Conservation (phyloP, 1,139 yeast species). For the Eremothecium cymbalariae region DNA sequence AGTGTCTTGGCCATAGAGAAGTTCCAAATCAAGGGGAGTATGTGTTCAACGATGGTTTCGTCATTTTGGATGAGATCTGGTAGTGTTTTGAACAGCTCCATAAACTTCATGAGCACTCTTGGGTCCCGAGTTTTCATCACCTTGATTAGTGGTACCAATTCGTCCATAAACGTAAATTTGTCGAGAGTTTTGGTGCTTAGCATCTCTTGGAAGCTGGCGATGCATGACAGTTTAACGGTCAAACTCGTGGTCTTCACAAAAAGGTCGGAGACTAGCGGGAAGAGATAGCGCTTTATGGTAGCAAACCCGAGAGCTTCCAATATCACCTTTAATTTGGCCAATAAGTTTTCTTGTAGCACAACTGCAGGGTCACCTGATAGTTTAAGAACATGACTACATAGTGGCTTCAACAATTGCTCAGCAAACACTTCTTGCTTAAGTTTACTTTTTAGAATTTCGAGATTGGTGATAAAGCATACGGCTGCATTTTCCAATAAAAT, state of each 20-base stretch:
- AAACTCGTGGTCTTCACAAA: constrained; percentile 79
- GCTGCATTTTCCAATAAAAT: constrained; percentile 43
- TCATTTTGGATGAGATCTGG: constrained; percentile 37
- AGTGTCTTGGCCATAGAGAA: constrained; percentile 42
- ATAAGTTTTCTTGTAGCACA: constrained; percentile 50
- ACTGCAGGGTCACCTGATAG: constrained; percentile 19
- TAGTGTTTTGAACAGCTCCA: constrained; percentile 45
- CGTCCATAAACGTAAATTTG: constrained; percentile 63
- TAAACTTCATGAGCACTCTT: constrained; percentile 49
- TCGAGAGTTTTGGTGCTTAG: constrained; percentile 58
- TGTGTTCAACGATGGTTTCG: constrained; percentile 35
- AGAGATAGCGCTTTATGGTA: constrained; percentile 59
- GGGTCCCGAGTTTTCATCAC: constrained; percentile 73
- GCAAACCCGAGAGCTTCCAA: constrained; percentile 57
- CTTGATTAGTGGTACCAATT: constrained; percentile 64
- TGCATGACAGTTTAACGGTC: constrained; percentile 63
- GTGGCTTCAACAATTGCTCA: constrained; percentile 35
- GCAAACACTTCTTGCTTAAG: constrained; percentile 37
- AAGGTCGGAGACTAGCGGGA: constrained; percentile 63
- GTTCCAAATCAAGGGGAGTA: constrained; percentile 42
- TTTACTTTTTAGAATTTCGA: constrained; percentile 45
- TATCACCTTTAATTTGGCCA: constrained; percentile 40
- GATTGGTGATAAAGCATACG: constrained; percentile 46
- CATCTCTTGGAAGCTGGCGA: constrained; percentile 54
- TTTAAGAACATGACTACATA: constrained; percentile 22